A percentile compares a stretch with the other conserved stretches of the same genome.
Conservation (phyloP, 73 alveolate species). For the Paramecium tetraurelia region DNA sequence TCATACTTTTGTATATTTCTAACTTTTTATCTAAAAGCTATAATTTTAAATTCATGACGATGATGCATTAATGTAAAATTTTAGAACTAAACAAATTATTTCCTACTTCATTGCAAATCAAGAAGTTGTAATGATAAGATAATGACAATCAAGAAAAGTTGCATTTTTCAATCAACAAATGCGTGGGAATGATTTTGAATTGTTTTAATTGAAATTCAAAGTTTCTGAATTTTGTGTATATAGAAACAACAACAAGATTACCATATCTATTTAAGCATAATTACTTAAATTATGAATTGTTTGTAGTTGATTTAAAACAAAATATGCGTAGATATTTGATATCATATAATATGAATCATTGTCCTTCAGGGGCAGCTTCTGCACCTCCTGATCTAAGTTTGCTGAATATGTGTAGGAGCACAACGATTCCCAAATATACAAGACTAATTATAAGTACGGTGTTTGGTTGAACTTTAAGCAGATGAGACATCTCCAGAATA, state of each 20-base stretch:
- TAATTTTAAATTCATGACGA: background rate
- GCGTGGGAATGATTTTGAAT: background rate
- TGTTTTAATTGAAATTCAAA: background rate
- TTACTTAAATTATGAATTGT: background rate
- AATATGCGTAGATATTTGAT: background rate
- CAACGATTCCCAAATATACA: conserved; percentile 51
- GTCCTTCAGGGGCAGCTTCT: conserved; percentile 1
- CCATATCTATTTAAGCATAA: background rate
- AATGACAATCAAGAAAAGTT: too few relatives aligned
- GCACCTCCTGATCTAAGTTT: conserved; percentile 41
- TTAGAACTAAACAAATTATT: background rate
- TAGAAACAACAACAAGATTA: background rate
- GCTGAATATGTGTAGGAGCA: conserved; percentile 33
- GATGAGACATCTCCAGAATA: conserved; percentile 70
- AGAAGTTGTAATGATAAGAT: too few relatives aligned
- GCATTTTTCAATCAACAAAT: background rate
- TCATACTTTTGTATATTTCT: too few relatives aligned
- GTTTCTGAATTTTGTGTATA: background rate
- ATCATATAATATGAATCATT: background rate
- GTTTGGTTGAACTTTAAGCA: conserved; percentile 51
- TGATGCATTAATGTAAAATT: background rate
- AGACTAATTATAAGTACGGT: conserved; percentile 40
- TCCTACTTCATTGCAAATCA: background rate
- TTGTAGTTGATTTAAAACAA: background rate
- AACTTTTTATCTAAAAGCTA: background rate